Evolutionary conservation across 2,329 filamentous ascomycete genomes (phyloP), one percentile per base, ranked within the genome.

Genomic region (Catunica adiposa): DNA sequence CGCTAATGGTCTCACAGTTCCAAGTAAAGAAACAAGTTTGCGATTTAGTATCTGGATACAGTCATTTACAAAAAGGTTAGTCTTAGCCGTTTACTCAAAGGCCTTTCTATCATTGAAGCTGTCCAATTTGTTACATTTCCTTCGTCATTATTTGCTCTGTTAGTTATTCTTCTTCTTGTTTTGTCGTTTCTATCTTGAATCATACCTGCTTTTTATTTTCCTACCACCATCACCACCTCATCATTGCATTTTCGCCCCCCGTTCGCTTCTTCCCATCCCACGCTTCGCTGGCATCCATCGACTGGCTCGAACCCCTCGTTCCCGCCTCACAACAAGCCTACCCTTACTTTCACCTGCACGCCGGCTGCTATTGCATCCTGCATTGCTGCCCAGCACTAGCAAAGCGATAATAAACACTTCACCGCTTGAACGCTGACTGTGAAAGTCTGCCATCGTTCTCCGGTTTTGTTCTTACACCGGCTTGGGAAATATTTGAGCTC

Each of bases 311-410:
- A 4, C 23, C 20, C 22, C 44, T 25, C 44, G 22, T 9, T 20
- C 15, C 40, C 40, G 40, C 44, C 23, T 22, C n/a, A 48, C 23
- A 25, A 48, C 20, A 48, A 48, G 11, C 20, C 44, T 22, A n/a
- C 22, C 44, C 23, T 20, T n/a, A 48, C 17, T 6, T 48, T 20
- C 17, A 25, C 20, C 44, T 48, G 44, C 44, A 48, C 44, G 20
- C 22, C 44, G 44, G 14, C 17, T 42, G 15, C 38, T 42, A n/a
- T 15, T 15, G 38, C 17, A n/a, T 42, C 14, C 29, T 52, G 50
- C 50, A 52, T 52, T 52, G 50, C 50, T 52, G 50, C 50, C 50
- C 31, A 52, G 50, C 31, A 15, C 50, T 26, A n/a, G 25, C 48
- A 22, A n/a, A 11, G 17, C 29, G 37, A 11, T 8, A n/a, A 52